Base-by-base conservation (phyloP, 2,329 filamentous ascomycete genomes). In the Ilyonectria sp. region DNA sequence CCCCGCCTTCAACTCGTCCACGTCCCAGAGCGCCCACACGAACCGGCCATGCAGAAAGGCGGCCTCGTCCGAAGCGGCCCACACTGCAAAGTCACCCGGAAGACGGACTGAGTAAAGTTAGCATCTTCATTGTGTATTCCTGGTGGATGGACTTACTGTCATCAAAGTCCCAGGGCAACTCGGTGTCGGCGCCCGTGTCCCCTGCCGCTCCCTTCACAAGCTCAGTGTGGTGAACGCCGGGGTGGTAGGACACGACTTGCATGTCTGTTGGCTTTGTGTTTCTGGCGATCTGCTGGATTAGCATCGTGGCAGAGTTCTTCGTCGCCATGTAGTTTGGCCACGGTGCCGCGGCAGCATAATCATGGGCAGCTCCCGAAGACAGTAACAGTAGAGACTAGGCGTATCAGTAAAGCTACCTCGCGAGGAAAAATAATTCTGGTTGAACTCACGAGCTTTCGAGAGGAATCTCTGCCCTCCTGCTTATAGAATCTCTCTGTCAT, bases 1-100 rank as follows among this genome's bases (percentile, higher is more conserved):
- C 3, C 68, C 68, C n/a, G 2, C 26, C 6, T 53, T 53, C 19
- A 86, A 74, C 71, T 86, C 84, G 54, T 85, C 79, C 3, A 86
- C 80, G 74, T 87, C 85, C 85, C 84, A 87, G 43, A 84, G 83
- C 13, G 80, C 76, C 81, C 83, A 86, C 3, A 85, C 69, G 31
- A 83, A 82, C 53, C 83, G 83, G 4, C 80, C 78, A 57, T 82
- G 83, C 21, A 86, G 71, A 68, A 86, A 86, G 2, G 62, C 65
- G 1, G 85, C 83, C 68, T 86, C 82, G 2, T 79, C 71, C 21
- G 78, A 80, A 2, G 81, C 77, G 11, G 81, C 73, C 82, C 83
- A 85, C 9, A 85, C 77, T 6, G 75, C 69, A 58, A 83, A 84
- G 59, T 78, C 70, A 6, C 74, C 81, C 2, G 82, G 78, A 35